Evolutionary conservation across 192 early-diverging fungal genomes (phyloP).

Genomic region (Backusella morwellensis): DNA sequence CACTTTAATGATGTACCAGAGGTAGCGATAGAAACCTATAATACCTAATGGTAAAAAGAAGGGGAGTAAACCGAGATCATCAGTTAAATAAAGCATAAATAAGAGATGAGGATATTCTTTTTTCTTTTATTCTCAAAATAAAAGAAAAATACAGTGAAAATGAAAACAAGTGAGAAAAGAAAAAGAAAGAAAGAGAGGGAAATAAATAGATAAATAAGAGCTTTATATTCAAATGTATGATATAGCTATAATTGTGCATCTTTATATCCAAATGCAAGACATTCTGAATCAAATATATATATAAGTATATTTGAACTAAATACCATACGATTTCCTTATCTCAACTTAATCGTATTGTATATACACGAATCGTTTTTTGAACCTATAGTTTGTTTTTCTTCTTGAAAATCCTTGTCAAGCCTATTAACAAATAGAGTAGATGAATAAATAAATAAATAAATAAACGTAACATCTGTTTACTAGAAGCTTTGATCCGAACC

Average conservation of each 20-base stretch:
- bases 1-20: conserved; percentile 57
- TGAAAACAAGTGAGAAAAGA: neutral
- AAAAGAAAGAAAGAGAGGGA: neutral
- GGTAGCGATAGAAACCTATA: conserved; percentile 58
- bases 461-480: neutral
- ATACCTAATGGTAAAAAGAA: conserved; percentile 59
- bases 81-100: conserved; percentile 58
- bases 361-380: neutral
- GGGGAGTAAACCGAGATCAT: conserved; percentile 45
- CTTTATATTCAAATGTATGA: neutral
- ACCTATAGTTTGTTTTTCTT: neutral
- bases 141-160: neutral
- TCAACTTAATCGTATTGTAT: neutral
- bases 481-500: neutral
- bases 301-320: neutral
- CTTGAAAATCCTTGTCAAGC: neutral
- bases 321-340: neutral
- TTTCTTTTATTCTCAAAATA: neutral
- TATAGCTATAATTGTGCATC: neutral
- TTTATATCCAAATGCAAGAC: neutral
- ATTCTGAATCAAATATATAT: neutral
- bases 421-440: neutral
- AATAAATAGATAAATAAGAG: neutral
- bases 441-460: neutral
- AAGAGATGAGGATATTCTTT: neutral